Percentiles rank a stretch among this genome's conserved stretches.
phyloP scores from a whole-genome alignment of 73 alveolate genomes.

The Durusdinium trenchii region DNA sequence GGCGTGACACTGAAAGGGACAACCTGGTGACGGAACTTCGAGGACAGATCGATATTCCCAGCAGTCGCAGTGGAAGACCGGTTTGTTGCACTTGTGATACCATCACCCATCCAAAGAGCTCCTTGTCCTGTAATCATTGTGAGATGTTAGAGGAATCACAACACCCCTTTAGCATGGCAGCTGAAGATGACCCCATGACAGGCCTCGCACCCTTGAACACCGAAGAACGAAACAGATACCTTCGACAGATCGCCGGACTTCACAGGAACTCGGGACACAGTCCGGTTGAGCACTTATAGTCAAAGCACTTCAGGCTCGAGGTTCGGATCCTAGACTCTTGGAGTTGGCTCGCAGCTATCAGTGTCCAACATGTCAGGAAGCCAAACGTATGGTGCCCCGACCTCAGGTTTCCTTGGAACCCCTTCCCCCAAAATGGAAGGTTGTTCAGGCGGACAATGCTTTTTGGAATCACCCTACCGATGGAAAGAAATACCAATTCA shows the following conservation, averaged over 20 bases:
- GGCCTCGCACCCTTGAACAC: too few relatives aligned
- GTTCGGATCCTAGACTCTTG: not conserved
- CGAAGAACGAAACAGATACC: too few relatives aligned
- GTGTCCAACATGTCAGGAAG: conserved; percentile 7
- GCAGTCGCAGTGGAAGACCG: too few relatives aligned
- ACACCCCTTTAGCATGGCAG: too few relatives aligned
- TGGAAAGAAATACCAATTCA: not conserved
- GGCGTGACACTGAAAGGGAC: not conserved
- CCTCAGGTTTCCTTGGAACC: not conserved
- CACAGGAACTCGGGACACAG: conserved; percentile 25
- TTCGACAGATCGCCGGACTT: not conserved
- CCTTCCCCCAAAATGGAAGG: conserved; percentile 17
- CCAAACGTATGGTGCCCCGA: not conserved
- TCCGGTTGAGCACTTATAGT: not conserved
- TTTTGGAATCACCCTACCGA: conserved; percentile 10
- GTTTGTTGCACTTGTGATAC: not conserved
- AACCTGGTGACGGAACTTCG: not conserved
- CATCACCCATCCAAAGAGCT: too few relatives aligned
- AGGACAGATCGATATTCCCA: not conserved
- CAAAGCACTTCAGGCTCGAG: not conserved
- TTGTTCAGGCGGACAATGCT: not conserved
- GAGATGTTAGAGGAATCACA: not conserved
- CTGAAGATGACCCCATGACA: not conserved
- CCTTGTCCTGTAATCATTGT: too few relatives aligned
- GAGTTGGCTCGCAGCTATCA: not conserved